These are phyloP conservation scores for Mycena crocata DNA, from an alignment of 768 basidiomycete species.

Conservation along the genomic window DNA sequence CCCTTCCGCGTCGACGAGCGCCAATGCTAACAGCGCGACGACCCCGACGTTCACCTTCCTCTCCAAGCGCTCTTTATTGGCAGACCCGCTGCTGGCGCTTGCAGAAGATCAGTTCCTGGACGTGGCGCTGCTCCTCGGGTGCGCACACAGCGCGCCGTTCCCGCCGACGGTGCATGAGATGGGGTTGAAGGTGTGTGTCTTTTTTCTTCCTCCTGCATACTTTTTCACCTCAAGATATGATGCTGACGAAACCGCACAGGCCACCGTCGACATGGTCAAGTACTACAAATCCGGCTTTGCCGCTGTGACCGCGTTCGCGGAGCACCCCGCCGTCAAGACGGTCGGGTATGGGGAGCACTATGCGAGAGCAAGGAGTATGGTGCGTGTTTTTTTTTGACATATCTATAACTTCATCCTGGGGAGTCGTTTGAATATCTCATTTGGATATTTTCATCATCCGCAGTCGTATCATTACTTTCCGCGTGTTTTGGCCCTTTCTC, in stretches of 20 bases:
- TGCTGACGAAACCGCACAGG: conserved; percentile 36
- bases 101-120: conserved; percentile 95
- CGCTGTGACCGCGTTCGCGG: conserved; percentile 79
- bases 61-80: conserved; percentile 77
- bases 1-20: too few relatives aligned
- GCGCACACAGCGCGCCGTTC: conserved; percentile 82
- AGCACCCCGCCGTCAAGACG: conserved; percentile 85
- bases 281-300: conserved; percentile 92
- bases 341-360: conserved; percentile 88
- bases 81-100: conserved; percentile 71
- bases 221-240: background rate
- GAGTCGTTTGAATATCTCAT: too few relatives aligned
- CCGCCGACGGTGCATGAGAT: conserved; percentile 86
- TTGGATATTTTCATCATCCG: background rate
- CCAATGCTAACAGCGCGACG: background rate
- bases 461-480: background rate
- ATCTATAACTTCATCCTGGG: too few relatives aligned
- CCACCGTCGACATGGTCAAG: conserved; percentile 91
- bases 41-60: conserved; percentile 85
- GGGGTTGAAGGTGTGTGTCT: conserved; percentile 65
- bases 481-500: background rate
- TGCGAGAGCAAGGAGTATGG: conserved; percentile 89
- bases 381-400: background rate
- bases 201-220: background rate
- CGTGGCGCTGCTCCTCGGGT: conserved; percentile 91